Conservation (phyloP, 106 monocot genomes). For the Dendrobium catenatum region DNA sequence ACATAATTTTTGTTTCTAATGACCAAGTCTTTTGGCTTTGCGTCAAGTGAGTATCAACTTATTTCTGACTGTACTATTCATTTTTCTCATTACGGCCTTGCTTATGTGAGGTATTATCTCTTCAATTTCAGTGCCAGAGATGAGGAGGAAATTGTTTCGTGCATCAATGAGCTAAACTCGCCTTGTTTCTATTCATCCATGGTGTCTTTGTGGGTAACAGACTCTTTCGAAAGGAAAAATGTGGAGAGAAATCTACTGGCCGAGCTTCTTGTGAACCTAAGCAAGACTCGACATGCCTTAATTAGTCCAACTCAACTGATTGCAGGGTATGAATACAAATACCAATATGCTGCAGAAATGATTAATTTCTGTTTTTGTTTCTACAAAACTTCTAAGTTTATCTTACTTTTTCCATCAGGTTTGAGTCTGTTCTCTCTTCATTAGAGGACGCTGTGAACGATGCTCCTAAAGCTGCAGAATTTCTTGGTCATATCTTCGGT, state of each 20-base stretch:
- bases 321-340: conserved; percentile 46
- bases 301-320: conserved; percentile 47
- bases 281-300: conserved; percentile 36
- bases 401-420: conserved; percentile 25
- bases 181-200: conserved; percentile 60
- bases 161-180: conserved; percentile 76
- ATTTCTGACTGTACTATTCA: too few species aligned
- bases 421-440: conserved; percentile 47
- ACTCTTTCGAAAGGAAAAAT: conserved; percentile 90
- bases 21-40: too few species aligned
- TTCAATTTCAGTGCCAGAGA: conserved; percentile 62
- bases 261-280: conserved; percentile 63
- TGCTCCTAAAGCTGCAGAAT: conserved; percentile 84
- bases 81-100: not conserved
- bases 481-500: conserved; percentile 67
- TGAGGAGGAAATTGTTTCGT: conserved; percentile 60
- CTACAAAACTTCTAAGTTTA: not conserved
- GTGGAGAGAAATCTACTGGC: conserved; percentile 66
- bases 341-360: not conserved
- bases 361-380: too few species aligned
- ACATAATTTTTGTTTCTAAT: too few species aligned
- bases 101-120: not conserved
- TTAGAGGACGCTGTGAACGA: conserved; percentile 87
- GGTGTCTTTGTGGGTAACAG: conserved; percentile 72
- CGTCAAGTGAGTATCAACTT: too few species aligned